Evolutionary conservation across 2,329 filamentous ascomycete genomes (phyloP).

Genomic region (Bretziella fagacearum): DNA sequence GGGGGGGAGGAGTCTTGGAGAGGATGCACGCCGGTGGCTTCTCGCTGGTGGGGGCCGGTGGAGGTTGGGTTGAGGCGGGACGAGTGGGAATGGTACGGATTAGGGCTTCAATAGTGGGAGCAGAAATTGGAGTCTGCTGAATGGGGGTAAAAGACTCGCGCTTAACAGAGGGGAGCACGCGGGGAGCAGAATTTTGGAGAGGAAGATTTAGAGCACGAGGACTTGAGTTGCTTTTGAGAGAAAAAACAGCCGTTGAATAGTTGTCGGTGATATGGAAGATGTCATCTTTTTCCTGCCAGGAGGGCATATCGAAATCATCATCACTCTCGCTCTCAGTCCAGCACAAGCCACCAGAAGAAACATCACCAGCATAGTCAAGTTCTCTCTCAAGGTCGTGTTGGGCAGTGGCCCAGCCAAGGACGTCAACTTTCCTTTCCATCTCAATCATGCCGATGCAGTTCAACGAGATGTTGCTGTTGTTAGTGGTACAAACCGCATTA

Average conservation of each 20-base stretch:
- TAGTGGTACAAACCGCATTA: background rate
- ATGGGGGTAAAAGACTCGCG: background rate
- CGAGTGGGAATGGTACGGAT: background rate
- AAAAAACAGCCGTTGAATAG: background rate
- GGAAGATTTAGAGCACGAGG: conserved; percentile 5
- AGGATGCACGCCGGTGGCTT: conserved; percentile 10
- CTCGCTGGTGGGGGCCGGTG: conserved; percentile 11
- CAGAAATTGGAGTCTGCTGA: background rate
- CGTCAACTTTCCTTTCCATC: background rate
- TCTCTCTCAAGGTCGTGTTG: background rate
- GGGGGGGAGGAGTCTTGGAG: conserved; percentile 9
- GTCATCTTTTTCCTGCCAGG: conserved; percentile 17
- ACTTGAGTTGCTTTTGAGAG: conserved; percentile 11
- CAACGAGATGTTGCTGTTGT: conserved; percentile 1
- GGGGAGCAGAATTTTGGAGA: background rate
- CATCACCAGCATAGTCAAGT: background rate
- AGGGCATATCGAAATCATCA: conserved; percentile 10
- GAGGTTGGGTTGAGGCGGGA: conserved; percentile 4
- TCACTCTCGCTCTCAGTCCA: conserved; percentile 8
- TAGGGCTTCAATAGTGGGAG: background rate
- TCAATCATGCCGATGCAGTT: background rate
- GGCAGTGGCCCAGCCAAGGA: background rate
- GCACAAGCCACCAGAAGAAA: background rate
- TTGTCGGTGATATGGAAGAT: conserved; percentile 7
- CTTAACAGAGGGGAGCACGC: background rate